These are phyloP conservation scores for Meyerozyma guilliermondii DNA, from an alignment of 1,139 yeast species.

Conservation along the genomic window DNA sequence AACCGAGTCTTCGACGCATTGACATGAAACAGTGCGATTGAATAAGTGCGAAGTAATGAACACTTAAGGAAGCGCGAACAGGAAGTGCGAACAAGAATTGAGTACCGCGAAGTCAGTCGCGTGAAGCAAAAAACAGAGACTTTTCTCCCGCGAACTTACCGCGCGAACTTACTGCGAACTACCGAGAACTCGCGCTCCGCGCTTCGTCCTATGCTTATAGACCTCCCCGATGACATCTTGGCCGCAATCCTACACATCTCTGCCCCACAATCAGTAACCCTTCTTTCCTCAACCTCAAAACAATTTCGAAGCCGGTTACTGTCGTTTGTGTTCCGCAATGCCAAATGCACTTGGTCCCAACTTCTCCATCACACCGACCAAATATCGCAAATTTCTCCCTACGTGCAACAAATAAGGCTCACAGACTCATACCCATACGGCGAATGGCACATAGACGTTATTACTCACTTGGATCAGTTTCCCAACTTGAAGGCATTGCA, in stretches of 20 bases:
- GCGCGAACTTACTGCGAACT: too few species aligned
- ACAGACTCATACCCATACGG: background rate
- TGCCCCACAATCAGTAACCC: background rate
- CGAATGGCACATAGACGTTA: constrained; percentile 1
- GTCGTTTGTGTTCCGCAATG: background rate
- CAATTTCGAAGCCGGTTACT: background rate
- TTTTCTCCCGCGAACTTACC: too few species aligned
- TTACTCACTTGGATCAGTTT: background rate
- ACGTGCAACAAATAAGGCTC: background rate
- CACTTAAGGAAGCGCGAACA: too few species aligned
- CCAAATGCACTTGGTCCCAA: background rate
- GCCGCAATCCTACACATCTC: background rate
- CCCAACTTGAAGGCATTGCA: background rate
- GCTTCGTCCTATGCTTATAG: background rate
- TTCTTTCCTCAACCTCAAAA: background rate
- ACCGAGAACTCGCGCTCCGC: too few species aligned
- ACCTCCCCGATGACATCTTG: background rate
- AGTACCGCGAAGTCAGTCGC: too few species aligned
- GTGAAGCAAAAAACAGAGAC: too few species aligned
- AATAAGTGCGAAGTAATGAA: background rate
- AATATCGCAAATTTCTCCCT: background rate
- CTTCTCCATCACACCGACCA: background rate
- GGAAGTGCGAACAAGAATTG: too few species aligned
- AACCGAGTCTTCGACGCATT: background rate
- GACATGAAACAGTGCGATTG: background rate